These are phyloP conservation scores for Meyerozyma guilliermondii DNA, from an alignment of 1,139 yeast genomes.

Conservation along the genomic window DNA sequence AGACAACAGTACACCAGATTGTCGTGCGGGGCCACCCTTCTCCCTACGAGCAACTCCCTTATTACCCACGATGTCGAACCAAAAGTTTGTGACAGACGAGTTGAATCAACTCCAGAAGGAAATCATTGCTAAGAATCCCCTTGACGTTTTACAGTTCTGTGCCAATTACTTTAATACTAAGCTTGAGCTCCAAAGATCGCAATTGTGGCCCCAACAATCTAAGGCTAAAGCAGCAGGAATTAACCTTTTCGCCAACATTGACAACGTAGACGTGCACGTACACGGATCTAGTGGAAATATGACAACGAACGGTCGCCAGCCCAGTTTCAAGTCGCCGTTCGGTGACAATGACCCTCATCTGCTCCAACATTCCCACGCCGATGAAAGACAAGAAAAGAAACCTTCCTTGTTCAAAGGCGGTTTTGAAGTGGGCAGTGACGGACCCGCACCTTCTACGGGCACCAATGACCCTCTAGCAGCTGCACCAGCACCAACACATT, in stretches of 20 bases:
- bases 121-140: slow-evolving; percentile 57
- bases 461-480: slow-evolving; percentile 10
- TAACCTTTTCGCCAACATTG: slow-evolving; percentile 41
- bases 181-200: slow-evolving; percentile 55
- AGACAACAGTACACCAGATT: background rate
- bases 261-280: slow-evolving; percentile 22
- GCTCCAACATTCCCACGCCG: slow-evolving; percentile 21
- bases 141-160: slow-evolving; percentile 69
- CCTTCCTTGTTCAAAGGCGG: slow-evolving; percentile 36
- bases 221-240: slow-evolving; percentile 52
- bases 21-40: background rate
- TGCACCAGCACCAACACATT: slow-evolving; percentile 5
- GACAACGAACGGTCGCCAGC: slow-evolving; percentile 33
- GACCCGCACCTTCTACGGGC: slow-evolving; percentile 21
- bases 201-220: slow-evolving; percentile 48
- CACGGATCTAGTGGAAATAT: slow-evolving; percentile 14
- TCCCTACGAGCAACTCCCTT: background rate
- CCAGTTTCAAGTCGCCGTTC: slow-evolving; percentile 62
- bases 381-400: slow-evolving; percentile 13
- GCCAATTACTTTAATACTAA: slow-evolving; percentile 64
- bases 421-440: slow-evolving; percentile 33
- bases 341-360: slow-evolving; percentile 61
- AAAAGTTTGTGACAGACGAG: slow-evolving; percentile 27
- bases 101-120: slow-evolving; percentile 61
- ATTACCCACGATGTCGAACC: background rate